Conservation (phyloP, 2,329 filamentous ascomycete species). For the Epicoccum sorghinum region DNA sequence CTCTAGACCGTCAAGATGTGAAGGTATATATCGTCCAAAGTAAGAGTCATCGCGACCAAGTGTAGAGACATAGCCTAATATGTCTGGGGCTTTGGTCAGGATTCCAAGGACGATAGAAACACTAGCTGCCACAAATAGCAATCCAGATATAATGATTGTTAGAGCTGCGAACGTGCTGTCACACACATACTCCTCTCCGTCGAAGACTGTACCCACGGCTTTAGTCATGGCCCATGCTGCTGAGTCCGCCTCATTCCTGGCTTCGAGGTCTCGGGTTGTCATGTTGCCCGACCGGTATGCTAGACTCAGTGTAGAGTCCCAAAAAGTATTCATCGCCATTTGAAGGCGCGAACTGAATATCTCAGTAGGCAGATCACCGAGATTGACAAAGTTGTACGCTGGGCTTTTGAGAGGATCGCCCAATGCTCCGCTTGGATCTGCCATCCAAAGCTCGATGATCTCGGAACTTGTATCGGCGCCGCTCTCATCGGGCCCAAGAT, state of each 20-base stretch:
- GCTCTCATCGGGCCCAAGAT: background rate
- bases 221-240: background rate
- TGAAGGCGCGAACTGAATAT: background rate
- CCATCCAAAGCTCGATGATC: background rate
- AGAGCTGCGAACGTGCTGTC: background rate
- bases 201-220: background rate
- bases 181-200: background rate
- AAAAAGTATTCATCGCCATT: background rate
- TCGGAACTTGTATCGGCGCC: background rate
- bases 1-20: constrained; percentile 2
- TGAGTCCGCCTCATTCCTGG: background rate
- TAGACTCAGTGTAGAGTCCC: background rate
- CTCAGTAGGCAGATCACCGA: background rate
- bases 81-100: constrained; percentile 3
- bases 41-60: constrained; percentile 2
- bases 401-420: background rate
- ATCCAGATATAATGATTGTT: background rate
- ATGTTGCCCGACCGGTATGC: background rate
- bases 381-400: background rate
- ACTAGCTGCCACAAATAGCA: background rate
- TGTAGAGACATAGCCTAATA: constrained; percentile 11
- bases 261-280: background rate
- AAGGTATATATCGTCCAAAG: background rate
- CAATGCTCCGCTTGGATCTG: background rate
- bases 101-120: constrained; percentile 3